Base-by-base conservation (phyloP, 2,329 filamentous ascomycete species). In the Penicillium sp. region DNA sequence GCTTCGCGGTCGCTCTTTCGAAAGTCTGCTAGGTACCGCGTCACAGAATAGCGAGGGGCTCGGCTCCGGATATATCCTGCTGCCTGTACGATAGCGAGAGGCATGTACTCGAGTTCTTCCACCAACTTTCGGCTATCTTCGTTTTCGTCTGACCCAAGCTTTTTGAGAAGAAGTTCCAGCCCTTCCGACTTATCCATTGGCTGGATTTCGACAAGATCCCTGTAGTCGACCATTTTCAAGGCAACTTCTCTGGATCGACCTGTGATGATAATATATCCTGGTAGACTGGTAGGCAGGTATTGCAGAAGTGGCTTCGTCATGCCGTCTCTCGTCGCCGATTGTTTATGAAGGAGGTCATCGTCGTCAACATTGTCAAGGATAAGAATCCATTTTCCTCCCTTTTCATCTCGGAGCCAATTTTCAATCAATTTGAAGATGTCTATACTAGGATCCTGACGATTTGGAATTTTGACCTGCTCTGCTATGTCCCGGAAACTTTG, bases 401-500 rank as follows among this genome's bases (percentile, higher is more conserved):
- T 58, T 14, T 56, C 49, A 49, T 64, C 52, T 7, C 25, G 45
- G 5, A 70, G 60, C 63, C 65, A 70, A 33, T 58, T 44, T 19
- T 60, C n/a, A 3, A 70, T 55, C 6, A 70, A 66, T 46, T 65
- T 21, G 43, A 75, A 69, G 21, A 75, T 66, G 56, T 78, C 62
- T 9, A 63, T 63, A 1, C 62, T 59, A 5, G 69, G 69, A 57
- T 75, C 59, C 25, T 66, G 33, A 6, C 70, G 65, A 3, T 67
- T 66, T 7, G 62, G 55, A 9, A 78, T 56, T 55, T 68, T 68
- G 7, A 70, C 61, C 1, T 37, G 47, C 26, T 72, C 62, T 19
- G 73, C 71, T 61, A 78, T 70, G n/a, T 72, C 65, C 53, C 60
- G 66, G 54, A 66, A 76, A 27, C 67, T 65, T 49, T 75, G 65